Conservation (phyloP, 768 basidiomycete genomes). For the Tricholoma matsutake region DNA sequence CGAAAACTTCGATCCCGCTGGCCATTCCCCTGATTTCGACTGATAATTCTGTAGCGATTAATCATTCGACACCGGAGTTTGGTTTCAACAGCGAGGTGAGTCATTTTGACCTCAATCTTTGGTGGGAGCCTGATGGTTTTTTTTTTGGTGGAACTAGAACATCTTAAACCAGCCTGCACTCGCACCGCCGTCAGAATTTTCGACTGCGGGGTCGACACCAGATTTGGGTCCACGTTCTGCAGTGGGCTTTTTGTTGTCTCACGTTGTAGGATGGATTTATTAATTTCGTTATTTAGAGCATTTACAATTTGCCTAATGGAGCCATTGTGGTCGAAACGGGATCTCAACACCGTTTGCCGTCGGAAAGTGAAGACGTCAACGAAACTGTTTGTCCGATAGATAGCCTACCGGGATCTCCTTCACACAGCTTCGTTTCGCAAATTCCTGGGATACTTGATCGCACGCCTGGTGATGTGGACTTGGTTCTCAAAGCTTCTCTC, state of each 20-base stretch:
- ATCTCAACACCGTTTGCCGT: not conserved
- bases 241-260: slow-evolving; percentile 14
- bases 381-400: not conserved
- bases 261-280: not conserved
- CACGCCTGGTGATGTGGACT: not conserved
- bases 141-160: not conserved
- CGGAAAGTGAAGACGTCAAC: not conserved
- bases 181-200: not conserved
- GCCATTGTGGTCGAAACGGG: slow-evolving; percentile 20
- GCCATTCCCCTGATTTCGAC: not conserved
- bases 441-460: not conserved
- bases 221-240: slow-evolving; percentile 8
- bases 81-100: not conserved
- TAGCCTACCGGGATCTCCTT: not conserved
- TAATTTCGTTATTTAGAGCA: slow-evolving; percentile 13
- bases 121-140: not conserved
- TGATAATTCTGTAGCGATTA: not conserved
- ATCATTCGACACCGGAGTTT: too few species aligned
- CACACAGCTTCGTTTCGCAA: not conserved
- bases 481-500: not conserved
- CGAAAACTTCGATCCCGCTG: not conserved
- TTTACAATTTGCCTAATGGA: slow-evolving; percentile 28
- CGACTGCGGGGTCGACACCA: not conserved
- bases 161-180: too few species aligned
- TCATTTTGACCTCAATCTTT: not conserved